These are phyloP conservation scores for Rubus idaeus DNA, from an alignment of 306 rosid genomes.

Conservation along the genomic window DNA sequence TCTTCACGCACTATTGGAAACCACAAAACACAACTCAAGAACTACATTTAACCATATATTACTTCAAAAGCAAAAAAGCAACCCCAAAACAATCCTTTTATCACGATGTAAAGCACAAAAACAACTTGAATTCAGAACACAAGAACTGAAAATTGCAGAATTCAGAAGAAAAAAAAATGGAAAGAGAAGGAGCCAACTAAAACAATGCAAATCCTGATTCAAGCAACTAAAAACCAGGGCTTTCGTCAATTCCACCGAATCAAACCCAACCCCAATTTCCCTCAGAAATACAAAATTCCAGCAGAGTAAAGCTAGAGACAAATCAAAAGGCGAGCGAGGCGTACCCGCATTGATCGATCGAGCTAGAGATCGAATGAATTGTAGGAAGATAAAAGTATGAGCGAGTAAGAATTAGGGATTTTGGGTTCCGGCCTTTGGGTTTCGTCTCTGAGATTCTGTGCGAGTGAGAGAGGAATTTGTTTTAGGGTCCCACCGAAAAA, in stretches of 20 bases:
- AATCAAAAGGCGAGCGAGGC: constrained; percentile 20
- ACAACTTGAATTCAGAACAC: not conserved
- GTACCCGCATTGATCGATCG: constrained; percentile 73
- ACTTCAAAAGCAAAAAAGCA: not conserved
- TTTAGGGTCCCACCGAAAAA: constrained; percentile 52
- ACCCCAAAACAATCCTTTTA: not conserved
- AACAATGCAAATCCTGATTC: not conserved
- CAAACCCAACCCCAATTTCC: constrained; percentile 14
- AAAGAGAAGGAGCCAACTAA: not conserved
- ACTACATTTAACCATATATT: not conserved
- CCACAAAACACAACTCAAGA: not conserved
- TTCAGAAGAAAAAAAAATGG: not conserved
- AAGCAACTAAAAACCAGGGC: constrained; percentile 50
- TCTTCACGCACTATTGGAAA: constrained; percentile 5
- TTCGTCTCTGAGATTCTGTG: constrained; percentile 39
- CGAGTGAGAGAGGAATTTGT: not conserved
- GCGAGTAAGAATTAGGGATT: constrained; percentile 17
- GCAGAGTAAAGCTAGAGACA: constrained; percentile 10
- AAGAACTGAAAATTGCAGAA: not conserved
- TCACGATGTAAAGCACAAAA: not conserved
- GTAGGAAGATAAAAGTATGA: constrained; percentile 19
- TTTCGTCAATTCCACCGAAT: constrained; percentile 25
- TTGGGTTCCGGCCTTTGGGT: not conserved
- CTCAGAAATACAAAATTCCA: constrained; percentile 3
- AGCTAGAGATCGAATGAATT: constrained; percentile 33